Percentiles rank a stretch among this genome's conserved stretches.
These are phyloP conservation scores for Geotrichum histeridarum DNA, from an alignment of 1,139 yeast species.

Conservation along the genomic window DNA sequence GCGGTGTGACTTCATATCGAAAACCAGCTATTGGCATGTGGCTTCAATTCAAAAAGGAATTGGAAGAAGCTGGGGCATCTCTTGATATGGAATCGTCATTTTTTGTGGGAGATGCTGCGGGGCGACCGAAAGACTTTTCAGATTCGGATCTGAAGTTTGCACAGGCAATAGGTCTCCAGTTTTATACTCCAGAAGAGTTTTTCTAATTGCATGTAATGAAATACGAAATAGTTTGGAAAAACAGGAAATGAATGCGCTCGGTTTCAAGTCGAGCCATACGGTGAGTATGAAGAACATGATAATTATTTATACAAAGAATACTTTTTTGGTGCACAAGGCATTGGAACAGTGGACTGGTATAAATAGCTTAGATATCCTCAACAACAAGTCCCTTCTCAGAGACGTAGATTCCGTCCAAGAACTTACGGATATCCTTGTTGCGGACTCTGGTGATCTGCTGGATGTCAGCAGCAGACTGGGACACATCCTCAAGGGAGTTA, in stretches of 20 bases:
- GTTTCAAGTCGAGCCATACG: constrained; percentile 20
- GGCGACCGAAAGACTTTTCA: constrained; percentile 68
- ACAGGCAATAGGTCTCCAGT: constrained; percentile 46
- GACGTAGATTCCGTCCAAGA: constrained; percentile 98
- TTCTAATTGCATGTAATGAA: constrained; percentile 21
- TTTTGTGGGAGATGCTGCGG: constrained; percentile 97
- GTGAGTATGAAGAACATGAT: not conserved
- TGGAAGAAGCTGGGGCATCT: constrained; percentile 24
- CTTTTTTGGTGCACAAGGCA: constrained; percentile 1
- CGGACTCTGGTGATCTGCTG: constrained; percentile 98
- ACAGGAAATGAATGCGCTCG: constrained; percentile 15
- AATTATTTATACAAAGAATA: constrained; percentile 15
- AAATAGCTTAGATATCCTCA: constrained; percentile 48
- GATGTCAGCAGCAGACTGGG: constrained; percentile 97
- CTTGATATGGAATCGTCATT: constrained; percentile 48
- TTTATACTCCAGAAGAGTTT: constrained; percentile 66
- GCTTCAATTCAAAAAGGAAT: constrained; percentile 44
- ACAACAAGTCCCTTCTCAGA: constrained; percentile 90
- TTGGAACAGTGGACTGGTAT: not conserved
- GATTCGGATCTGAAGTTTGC: constrained; percentile 76
- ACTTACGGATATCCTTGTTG: constrained; percentile 99
- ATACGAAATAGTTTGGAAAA: not conserved
- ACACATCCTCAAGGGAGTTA: constrained; percentile 96
- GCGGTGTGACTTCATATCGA: constrained; percentile 47
- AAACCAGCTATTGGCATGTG: constrained; percentile 80